A percentile compares a stretch with the other conserved stretches of the same genome.
These are phyloP conservation scores for Ophiostoma quercus DNA, from an alignment of 2,329 filamentous ascomycete genomes.

Conservation along the genomic window DNA sequence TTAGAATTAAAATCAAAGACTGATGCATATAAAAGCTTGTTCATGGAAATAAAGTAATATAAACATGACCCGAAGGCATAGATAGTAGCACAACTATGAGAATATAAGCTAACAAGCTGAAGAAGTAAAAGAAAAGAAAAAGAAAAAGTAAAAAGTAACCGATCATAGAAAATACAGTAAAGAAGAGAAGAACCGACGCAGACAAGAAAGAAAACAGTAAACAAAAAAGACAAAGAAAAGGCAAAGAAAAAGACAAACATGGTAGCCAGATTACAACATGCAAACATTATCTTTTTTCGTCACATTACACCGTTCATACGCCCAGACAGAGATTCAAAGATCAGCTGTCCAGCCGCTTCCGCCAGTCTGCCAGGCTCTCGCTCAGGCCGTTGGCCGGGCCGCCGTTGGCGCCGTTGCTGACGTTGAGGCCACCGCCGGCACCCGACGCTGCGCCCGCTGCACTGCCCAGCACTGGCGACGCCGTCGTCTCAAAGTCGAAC, in stretches of 20 bases:
- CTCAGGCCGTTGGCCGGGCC: slow-evolving; percentile 49
- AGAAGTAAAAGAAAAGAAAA: slow-evolving; percentile 9
- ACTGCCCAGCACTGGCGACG: slow-evolving; percentile 3
- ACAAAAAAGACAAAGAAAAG: neutral
- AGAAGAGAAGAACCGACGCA: neutral
- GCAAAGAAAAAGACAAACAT: neutral
- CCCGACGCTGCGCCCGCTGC: slow-evolving; percentile 14
- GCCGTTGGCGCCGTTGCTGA: slow-evolving; percentile 39
- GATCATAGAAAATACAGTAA: neutral
- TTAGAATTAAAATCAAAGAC: neutral
- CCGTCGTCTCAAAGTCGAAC: slow-evolving; percentile 68
- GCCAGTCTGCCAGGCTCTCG: slow-evolving; percentile 73
- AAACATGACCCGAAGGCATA: neutral
- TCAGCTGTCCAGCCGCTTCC: slow-evolving; percentile 62
- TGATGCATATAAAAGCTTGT: neutral
- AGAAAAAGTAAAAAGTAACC: neutral
- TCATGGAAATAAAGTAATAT: neutral
- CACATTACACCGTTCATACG: slow-evolving; percentile 8
- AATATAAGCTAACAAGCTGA: neutral
- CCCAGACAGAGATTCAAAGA: too few species aligned
- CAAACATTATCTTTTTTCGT: slow-evolving; percentile 14
- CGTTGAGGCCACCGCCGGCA: slow-evolving; percentile 18
- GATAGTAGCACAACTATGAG: slow-evolving; percentile 11
- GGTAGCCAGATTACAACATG: slow-evolving; percentile 12
- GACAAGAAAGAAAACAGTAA: slow-evolving; percentile 4